These are phyloP conservation scores for Neobulgaria alba DNA, from an alignment of 2,329 filamentous ascomycete genomes.

Conservation along the genomic window DNA sequence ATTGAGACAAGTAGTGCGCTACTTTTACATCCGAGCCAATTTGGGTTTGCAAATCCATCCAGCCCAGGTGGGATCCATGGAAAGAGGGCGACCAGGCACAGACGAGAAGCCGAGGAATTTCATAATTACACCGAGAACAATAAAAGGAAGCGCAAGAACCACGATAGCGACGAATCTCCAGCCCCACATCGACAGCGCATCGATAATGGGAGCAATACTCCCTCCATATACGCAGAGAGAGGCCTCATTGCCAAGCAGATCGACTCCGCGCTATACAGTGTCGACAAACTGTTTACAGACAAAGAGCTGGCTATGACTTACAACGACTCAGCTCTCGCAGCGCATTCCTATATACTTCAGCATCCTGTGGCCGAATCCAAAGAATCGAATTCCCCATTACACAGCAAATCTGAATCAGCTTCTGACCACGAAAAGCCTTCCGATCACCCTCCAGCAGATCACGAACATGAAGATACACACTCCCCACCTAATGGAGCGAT, in stretches of 20 bases:
- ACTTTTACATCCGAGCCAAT: slow-evolving; percentile 59
- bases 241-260: slow-evolving; percentile 42
- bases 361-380: slow-evolving; percentile 30
- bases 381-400: slow-evolving; percentile 25
- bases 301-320: slow-evolving; percentile 60
- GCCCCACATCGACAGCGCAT: slow-evolving; percentile 45
- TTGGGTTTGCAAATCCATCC: slow-evolving; percentile 54
- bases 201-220: slow-evolving; percentile 49
- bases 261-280: slow-evolving; percentile 50
- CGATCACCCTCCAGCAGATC: slow-evolving; percentile 39
- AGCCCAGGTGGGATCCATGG: slow-evolving; percentile 55
- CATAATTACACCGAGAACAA: slow-evolving; percentile 46
- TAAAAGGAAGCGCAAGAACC: slow-evolving; percentile 53
- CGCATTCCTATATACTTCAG: slow-evolving; percentile 52
- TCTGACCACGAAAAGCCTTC: slow-evolving; percentile 39
- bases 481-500: slow-evolving; percentile 42
- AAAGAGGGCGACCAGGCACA: slow-evolving; percentile 54
- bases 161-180: slow-evolving; percentile 56
- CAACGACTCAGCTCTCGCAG: slow-evolving; percentile 52
- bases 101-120: slow-evolving; percentile 50
- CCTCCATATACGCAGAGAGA: slow-evolving; percentile 53
- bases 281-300: slow-evolving; percentile 63
- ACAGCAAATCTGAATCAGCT: slow-evolving; percentile 36
- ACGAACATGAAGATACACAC: slow-evolving; percentile 40
- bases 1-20: slow-evolving; percentile 58